Evolutionary conservation across 1,139 yeast genomes (phyloP), one percentile per base, ranked within the genome.

Genomic region (Debaryomycetaceae sp.): DNA sequence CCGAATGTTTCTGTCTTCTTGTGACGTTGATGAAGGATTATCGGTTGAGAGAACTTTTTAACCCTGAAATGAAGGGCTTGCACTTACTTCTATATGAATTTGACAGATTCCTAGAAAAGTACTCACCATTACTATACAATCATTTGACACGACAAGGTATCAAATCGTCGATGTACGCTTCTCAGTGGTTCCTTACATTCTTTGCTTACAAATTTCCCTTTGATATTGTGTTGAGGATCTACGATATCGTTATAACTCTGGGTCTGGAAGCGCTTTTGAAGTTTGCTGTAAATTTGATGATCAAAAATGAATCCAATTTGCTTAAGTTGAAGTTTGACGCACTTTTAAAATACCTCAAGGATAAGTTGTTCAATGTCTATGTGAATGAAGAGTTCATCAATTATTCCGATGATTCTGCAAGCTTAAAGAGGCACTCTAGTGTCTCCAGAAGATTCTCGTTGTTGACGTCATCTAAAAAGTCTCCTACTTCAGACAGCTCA

Each of bases 201-300:
- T 93, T 93, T 68, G 96, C 97, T 11, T 93, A 93, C 70, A 87
- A 87, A 59, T 88, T 91, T 63, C 98, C 99, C 11, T 68, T 88
- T 43, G 86, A 83, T 45, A 83, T 89, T 56, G 96, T 89, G 36
- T 70, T 87, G 51, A 75, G 96, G 46, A 87, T 93, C 38, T 86
- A 81, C 60, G 98, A 93, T 67, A 79, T 87, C 45, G 81, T 93
- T 14, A 79, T 93, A 41, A 85, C 95, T 6, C 97, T 91, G 66
- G 98, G 98, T 30, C 70, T 85, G 44, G 97, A 90, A 62, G 81
- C 95, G 3, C 71, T 91, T 43, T 70, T 93, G 55, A 82, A 87
- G 57, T 85, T 93, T 63, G 90, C 95, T 0, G 72, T 89, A 13
- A 88, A 88, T 39, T 70, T 93, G 51, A 80, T 93, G 81, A 64